These are phyloP conservation scores for Chenopodium berlandieri DNA, from an alignment of 148 eudicot species.

Conservation along the genomic window DNA sequence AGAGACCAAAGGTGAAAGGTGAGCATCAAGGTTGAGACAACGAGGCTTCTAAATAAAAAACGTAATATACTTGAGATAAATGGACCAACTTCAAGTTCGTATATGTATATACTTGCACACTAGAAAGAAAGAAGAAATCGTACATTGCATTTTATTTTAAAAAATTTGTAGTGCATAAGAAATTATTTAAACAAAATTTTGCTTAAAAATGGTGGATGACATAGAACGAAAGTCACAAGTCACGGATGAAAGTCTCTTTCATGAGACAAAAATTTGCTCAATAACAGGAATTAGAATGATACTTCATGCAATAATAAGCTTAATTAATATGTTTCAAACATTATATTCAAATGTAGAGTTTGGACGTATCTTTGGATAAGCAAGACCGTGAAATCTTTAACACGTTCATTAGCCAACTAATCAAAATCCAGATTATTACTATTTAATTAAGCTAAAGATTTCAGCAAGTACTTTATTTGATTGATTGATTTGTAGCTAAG, in stretches of 20 bases:
- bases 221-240: slow-evolving; percentile 12
- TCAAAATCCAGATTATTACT: not conserved
- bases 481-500: not conserved
- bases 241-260: slow-evolving; percentile 24
- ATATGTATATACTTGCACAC: too few relatives aligned
- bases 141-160: too few relatives aligned
- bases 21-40: too few relatives aligned
- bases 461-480: not conserved
- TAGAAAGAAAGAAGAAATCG: too few relatives aligned
- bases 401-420: slow-evolving; percentile 11
- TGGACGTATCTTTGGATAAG: slow-evolving; percentile 19
- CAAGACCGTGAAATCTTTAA: slow-evolving; percentile 7
- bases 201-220: slow-evolving; percentile 8
- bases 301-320: not conserved
- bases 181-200: not conserved
- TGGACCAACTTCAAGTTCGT: too few relatives aligned
- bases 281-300: slow-evolving; percentile 8
- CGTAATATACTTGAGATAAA: too few relatives aligned
- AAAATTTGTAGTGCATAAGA: not conserved
- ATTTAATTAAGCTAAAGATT: not conserved
- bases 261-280: slow-evolving; percentile 15
- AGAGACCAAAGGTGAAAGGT: too few relatives aligned
- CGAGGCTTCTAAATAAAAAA: too few relatives aligned
- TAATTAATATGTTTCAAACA: not conserved
- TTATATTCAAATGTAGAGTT: not conserved